phyloP scores from a whole-genome alignment of 352 stramenopile genomes.

The Globisporangium polare region DNA sequence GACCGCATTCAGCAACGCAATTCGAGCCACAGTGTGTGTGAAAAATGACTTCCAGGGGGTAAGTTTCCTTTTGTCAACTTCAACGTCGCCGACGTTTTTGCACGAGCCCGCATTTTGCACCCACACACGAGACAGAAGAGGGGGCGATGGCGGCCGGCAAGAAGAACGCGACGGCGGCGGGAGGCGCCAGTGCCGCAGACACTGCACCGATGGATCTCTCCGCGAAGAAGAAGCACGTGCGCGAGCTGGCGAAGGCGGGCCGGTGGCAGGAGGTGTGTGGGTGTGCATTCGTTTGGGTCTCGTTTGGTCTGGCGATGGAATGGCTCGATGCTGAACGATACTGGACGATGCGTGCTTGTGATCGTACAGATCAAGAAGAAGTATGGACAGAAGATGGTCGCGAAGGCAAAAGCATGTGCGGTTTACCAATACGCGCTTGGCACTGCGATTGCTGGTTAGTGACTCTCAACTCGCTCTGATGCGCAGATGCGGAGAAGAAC shows the following conservation, averaged over 20 bases:
- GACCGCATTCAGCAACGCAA: background rate
- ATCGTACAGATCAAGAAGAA: slow-evolving; percentile 43
- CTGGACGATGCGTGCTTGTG: background rate
- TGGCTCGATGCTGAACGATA: too few relatives aligned
- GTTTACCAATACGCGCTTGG: background rate
- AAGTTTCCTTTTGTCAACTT: slow-evolving; percentile 10
- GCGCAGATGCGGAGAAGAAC: slow-evolving; percentile 50
- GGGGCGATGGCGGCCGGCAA: slow-evolving; percentile 18
- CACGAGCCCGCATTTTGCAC: background rate
- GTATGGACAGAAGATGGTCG: slow-evolving; percentile 72
- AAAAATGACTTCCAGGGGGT: slow-evolving; percentile 13
- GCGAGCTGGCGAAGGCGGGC: slow-evolving; percentile 46
- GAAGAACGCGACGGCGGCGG: slow-evolving; percentile 7
- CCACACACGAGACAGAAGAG: background rate
- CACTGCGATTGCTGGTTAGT: background rate
- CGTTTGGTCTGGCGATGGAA: background rate
- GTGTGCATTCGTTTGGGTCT: background rate
- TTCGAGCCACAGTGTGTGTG: background rate
- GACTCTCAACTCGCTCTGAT: background rate
- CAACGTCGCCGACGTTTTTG: slow-evolving; percentile 5
- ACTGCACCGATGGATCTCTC: slow-evolving; percentile 25
- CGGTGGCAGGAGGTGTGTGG: slow-evolving; percentile 47
- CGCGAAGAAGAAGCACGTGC: slow-evolving; percentile 76
- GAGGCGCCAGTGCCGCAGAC: background rate
- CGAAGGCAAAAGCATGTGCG: slow-evolving; percentile 63